Evolutionary conservation across 495 filamentous ascomycete genomes (phyloP).

Genomic region (Neurospora pannonica): DNA sequence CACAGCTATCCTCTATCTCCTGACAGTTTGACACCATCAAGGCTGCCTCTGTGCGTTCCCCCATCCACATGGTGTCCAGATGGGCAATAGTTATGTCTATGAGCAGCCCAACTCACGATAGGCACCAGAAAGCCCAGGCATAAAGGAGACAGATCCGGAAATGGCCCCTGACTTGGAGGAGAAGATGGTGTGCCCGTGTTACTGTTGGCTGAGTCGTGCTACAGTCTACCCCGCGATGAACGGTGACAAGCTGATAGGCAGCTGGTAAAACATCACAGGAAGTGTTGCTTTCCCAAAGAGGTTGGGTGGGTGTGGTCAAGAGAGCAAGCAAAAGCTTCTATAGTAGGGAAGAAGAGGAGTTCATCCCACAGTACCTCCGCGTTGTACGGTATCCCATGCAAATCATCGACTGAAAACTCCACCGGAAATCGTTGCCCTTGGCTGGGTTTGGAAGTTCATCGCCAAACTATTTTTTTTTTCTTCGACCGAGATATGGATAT

Average conservation of each 20-base stretch:
- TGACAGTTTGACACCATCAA: background rate
- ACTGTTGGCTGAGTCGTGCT: background rate
- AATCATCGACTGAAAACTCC: background rate
- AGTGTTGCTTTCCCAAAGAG: background rate
- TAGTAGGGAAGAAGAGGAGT: background rate
- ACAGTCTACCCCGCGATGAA: background rate
- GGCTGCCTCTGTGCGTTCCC: background rate
- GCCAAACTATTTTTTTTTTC: background rate
- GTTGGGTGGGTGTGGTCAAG: background rate
- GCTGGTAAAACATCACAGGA: background rate
- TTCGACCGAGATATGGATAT: background rate
- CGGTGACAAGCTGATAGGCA: background rate
- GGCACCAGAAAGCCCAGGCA: background rate
- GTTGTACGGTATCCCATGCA: background rate
- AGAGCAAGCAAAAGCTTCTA: background rate
- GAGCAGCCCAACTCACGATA: background rate
- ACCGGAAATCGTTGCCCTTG: background rate
- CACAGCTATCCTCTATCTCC: background rate
- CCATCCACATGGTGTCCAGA: background rate
- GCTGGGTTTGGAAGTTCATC: background rate
- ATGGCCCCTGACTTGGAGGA: background rate
- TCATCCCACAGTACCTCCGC: background rate
- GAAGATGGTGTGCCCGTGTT: background rate
- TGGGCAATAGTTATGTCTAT: background rate
- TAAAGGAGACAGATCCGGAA: background rate